Base-by-base conservation (phyloP, 768 basidiomycete species). In the Leccinellum rugosiceps region DNA sequence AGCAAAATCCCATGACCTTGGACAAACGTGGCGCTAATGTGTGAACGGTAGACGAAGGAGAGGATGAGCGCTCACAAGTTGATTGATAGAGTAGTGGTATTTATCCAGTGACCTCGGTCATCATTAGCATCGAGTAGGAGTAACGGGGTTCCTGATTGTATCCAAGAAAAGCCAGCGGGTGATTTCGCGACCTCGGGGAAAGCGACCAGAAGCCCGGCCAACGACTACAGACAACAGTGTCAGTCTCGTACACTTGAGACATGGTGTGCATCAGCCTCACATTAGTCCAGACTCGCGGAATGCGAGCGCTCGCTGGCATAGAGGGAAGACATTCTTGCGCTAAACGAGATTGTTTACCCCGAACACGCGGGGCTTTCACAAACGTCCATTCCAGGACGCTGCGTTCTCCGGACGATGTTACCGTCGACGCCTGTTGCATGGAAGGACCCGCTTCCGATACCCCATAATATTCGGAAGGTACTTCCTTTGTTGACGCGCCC, bases 271-370 rank as follows among this genome's bases (percentile, higher is more conserved):
- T 32, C 17, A 23, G 44, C 41, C 68, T 72, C 51, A 72, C 70
- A 10, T 60, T 65, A 8, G 68, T 62, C 71, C 71, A 72, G 19
- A 67, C 62, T 35, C 72, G 59, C n/a, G 70, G 70, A 32, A 26
- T 28, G 17, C 11, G 41, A 35, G 54, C 31, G 38, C 55, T 49
- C 0, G 62, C 38, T 38, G 45, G 46, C 3, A 31, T 17, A 13
- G 45, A 3, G 13, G n/a, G 31, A 7, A 6, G 5, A 15, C 11
- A 6, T 3, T 53, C 53, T 14, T 17, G 32, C n/a, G 15, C 48
- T 34, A 1, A 19, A 9, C 28, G 15, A 0, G 26, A 25, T 4
- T 21, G 26, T 43, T 38, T 43, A 26, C 26, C 50, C 21, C 50
- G 52, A 2, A 35, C n/a, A 41, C 25, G 38, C 15, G 50, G 31